Base-by-base conservation (phyloP, 495 filamentous ascomycete genomes). In the Halenospora varia region DNA sequence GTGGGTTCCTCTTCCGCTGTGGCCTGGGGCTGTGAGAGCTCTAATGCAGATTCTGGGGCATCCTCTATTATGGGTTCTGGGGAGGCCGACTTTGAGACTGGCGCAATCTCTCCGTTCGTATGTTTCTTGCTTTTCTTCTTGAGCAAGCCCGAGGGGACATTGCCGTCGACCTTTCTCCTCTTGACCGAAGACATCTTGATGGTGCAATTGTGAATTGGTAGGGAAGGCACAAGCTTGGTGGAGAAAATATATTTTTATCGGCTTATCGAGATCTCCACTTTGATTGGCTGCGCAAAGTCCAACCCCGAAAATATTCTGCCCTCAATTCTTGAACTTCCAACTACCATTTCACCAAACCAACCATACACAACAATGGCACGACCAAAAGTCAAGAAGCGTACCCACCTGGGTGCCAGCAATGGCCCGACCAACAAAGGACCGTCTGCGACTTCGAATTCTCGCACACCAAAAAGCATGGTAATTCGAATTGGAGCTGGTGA, bases 401-500 rank as follows among this genome's bases (percentile, higher is more conserved):
- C 93, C 40, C 92, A 96, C 72, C 71, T 82, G 18, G 82, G 84
- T 41, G 83, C 87, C 20, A 79, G 79, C 60, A 88, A 88, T 71
- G 75, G 73, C 59, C 75, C 75, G 47, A 73, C 51, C 15, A 57
- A 51, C 0, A 65, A 61, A 40, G 19, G 45, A 1, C 18, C 54
- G 0, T 39, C 59, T 13, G 49, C 60, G 40, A 60, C 47, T 17
- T 51, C 53, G 39, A 23, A 29, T 17, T 54, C 61, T 48, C 71
- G 68, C 45, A 69, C 72, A 51, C 94, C 94, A 15, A 96, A 96
- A 78, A 92, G 87, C 65, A 97, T 99, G 95, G 94, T 99, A 52
- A 95, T 99, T 72, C 86, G 94, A 62, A 91, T 96, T 53, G 94
- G 95, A 64, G 94, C 90, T 67, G 87, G 90, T 61, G 90, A 96